Percentiles rank a stretch among this genome's conserved stretches.
These are phyloP conservation scores for Russula brevipes DNA, from an alignment of 768 basidiomycete species.

Conservation along the genomic window DNA sequence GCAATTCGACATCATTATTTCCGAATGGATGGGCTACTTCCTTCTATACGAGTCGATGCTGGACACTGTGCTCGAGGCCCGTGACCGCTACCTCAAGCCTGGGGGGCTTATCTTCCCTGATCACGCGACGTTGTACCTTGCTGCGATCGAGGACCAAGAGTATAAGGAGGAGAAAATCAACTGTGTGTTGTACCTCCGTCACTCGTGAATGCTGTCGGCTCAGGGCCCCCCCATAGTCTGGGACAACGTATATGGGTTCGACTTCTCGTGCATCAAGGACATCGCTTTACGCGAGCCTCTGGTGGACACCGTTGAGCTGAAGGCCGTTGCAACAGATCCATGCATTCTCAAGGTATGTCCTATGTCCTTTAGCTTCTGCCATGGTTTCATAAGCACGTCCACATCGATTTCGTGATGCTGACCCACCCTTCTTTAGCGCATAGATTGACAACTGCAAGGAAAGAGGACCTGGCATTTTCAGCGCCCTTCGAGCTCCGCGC, in stretches of 20 bases:
- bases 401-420: not conserved
- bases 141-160: conserved; percentile 98
- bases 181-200: conserved; percentile 54
- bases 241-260: conserved; percentile 99
- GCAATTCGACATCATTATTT: conserved; percentile 97
- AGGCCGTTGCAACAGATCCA: conserved; percentile 91
- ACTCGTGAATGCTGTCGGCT: conserved; percentile 3
- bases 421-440: conserved; percentile 48
- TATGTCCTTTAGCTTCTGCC: not conserved
- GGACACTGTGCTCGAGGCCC: conserved; percentile 93
- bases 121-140: conserved; percentile 84
- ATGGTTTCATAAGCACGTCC: not conserved
- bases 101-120: conserved; percentile 95
- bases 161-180: conserved; percentile 99
- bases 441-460: conserved; percentile 88
- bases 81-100: conserved; percentile 93
- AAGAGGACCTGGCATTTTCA: conserved; percentile 89
- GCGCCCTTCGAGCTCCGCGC: conserved; percentile 73
- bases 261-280: conserved; percentile 99
- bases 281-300: conserved; percentile 94
- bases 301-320: conserved; percentile 98
- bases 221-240: conserved; percentile 59
- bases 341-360: conserved; percentile 72
- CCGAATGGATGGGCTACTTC: conserved; percentile 99
- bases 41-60: conserved; percentile 99